Conservation (phyloP, 2,329 filamentous ascomycete genomes). For the Furcasterigmium sp. region DNA sequence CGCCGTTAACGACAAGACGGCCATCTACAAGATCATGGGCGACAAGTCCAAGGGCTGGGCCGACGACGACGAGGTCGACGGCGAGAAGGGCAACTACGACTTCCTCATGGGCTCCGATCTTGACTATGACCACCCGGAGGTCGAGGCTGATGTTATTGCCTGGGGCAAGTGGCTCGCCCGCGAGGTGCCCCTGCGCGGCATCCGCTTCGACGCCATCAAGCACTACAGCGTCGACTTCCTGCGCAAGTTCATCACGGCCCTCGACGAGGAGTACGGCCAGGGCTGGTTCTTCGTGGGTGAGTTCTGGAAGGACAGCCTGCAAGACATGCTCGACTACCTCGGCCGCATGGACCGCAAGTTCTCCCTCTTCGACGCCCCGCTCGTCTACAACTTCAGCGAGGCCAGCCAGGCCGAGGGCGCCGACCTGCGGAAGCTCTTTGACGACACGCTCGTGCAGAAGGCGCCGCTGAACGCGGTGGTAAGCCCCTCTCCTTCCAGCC, state of each 20-base stretch:
- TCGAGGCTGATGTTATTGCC: slow-evolving; percentile 56
- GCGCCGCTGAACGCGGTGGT: slow-evolving; percentile 30
- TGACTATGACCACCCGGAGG: slow-evolving; percentile 60
- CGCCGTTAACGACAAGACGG: slow-evolving; percentile 50
- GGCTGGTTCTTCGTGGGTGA: slow-evolving; percentile 32
- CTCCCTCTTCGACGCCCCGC: slow-evolving; percentile 60
- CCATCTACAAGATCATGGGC: slow-evolving; percentile 63
- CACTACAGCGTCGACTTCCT: slow-evolving; percentile 67
- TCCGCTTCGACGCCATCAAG: slow-evolving; percentile 68
- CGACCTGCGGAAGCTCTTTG: slow-evolving; percentile 61
- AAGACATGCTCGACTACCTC: slow-evolving; percentile 25
- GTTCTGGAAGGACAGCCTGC: slow-evolving; percentile 31
- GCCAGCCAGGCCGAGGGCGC: slow-evolving; percentile 50
- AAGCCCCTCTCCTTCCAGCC: background rate
- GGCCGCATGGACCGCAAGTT: slow-evolving; percentile 49
- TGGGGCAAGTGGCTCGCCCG: slow-evolving; percentile 66
- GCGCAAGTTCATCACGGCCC: slow-evolving; percentile 53
- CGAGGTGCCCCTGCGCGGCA: slow-evolving; percentile 56
- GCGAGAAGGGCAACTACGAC: slow-evolving; percentile 61
- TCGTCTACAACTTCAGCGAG: slow-evolving; percentile 62
- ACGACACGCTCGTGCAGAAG: slow-evolving; percentile 48
- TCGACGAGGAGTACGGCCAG: slow-evolving; percentile 39
- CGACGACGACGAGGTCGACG: slow-evolving; percentile 49
- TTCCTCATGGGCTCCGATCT: slow-evolving; percentile 71
- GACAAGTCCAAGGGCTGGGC: slow-evolving; percentile 60